A percentile compares a stretch with the other conserved stretches of the same genome.
Conservation (phyloP, 768 basidiomycete species). For the Xerocomus potaroensis region DNA sequence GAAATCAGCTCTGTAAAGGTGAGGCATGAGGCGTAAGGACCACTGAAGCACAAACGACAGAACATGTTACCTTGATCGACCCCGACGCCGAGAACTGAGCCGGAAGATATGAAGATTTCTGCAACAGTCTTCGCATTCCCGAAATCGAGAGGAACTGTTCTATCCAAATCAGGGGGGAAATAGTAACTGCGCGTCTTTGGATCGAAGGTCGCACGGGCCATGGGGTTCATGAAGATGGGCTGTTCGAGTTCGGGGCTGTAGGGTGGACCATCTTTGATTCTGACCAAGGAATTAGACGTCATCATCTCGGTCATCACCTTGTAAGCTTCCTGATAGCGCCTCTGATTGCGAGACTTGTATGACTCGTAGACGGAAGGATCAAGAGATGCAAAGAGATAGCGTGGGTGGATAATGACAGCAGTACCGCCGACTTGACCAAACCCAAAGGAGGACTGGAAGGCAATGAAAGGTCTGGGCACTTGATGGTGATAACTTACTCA, state of each 20-base stretch:
- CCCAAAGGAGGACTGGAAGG: slow-evolving; percentile 79
- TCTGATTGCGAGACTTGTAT: slow-evolving; percentile 69
- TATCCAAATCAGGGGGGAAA: slow-evolving; percentile 63
- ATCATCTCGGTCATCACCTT: slow-evolving; percentile 95
- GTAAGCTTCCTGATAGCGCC: slow-evolving; percentile 68
- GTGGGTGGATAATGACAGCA: slow-evolving; percentile 83
- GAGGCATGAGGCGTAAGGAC: slow-evolving; percentile 2
- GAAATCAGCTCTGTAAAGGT: slow-evolving; percentile 79
- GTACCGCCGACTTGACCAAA: slow-evolving; percentile 99
- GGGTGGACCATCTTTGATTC: slow-evolving; percentile 91
- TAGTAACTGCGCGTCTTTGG: slow-evolving; percentile 83
- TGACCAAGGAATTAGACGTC: slow-evolving; percentile 89
- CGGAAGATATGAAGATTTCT: slow-evolving; percentile 33
- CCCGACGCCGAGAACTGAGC: slow-evolving; percentile 69
- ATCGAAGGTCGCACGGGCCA: slow-evolving; percentile 80
- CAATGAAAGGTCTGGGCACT: neutral
- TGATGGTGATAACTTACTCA: slow-evolving; percentile 31
- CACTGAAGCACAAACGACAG: neutral
- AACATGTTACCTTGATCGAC: slow-evolving; percentile 74
- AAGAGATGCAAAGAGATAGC: slow-evolving; percentile 82
- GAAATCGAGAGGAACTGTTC: slow-evolving; percentile 47
- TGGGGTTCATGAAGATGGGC: slow-evolving; percentile 84
- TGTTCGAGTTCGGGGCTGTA: slow-evolving; percentile 83
- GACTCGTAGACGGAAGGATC: slow-evolving; percentile 71
- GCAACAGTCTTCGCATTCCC: slow-evolving; percentile 67